Evolutionary conservation across 331 rosid species (phyloP), one percentile per base, ranked within the genome.

Genomic region (Prunus yedoensis): DNA sequence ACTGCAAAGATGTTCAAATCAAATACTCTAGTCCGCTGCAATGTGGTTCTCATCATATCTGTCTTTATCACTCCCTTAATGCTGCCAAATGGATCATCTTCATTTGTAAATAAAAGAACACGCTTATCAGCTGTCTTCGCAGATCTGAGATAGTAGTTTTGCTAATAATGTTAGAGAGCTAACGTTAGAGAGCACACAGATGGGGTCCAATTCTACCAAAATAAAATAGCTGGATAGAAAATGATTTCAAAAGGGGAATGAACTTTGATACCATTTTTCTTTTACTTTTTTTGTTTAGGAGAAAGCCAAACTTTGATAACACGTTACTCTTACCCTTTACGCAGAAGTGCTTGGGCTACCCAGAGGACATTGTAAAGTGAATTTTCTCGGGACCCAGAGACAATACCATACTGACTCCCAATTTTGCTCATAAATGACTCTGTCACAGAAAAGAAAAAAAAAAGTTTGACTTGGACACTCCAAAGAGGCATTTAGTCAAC

Each of bases 331-430:
- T 86, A 94, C 98, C 98, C 97, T 86, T 91, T 91, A 14, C 96
- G 96, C 85, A 94, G 85, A 74, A 94, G 91, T 51, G 91, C 93
- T 78, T 94, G 98, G 1, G 98, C 97, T 68, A 75, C 96, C 98
- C 98, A 94, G 23, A 94, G 83, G 73, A 95, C 95, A 84, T 91
- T 94, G 81, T 90, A 90, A 59, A 94, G 96, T 68, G 96, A 86
- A 86, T 91, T 91, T 74, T 94, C 96, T 74, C 87, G 89, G 75
- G 84, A 88, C 18, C 91, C 96, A 18, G 97, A 84, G 69, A 83
- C 75, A 78, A 91, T 82, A 35, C 96, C 97, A 75, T 83, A 67
- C 64, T 90, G 89, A 79, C 96, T 94, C 78, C 98, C 98, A 78
- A 94, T 89, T 77, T 81, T 83, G 73, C 85, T 86, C 12, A 77